Percentiles rank a stretch among this genome's conserved stretches.
phyloP scores from a whole-genome alignment of 371 early-diverging fungal genomes.

The Circinella umbellata region DNA sequence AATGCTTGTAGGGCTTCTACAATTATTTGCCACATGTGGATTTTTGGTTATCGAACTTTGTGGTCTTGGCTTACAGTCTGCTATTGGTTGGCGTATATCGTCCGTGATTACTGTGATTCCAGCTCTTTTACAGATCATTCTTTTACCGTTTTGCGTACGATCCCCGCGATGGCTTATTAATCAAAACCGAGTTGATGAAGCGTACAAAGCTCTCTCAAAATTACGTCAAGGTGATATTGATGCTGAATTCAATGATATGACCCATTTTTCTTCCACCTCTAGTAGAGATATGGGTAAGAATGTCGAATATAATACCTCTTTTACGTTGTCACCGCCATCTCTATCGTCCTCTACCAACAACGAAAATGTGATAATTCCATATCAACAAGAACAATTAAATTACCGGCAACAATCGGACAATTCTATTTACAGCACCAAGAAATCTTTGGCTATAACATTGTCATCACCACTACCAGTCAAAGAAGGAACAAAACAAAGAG shows the following conservation, averaged over 20 bases:
- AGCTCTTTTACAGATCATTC: constrained; percentile 67
- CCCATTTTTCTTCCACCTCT: constrained; percentile 6
- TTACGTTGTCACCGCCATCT: not conserved
- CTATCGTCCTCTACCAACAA: too few relatives aligned
- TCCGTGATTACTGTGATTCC: constrained; percentile 68
- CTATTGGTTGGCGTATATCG: constrained; percentile 72
- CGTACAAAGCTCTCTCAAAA: constrained; percentile 55
- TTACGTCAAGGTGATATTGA: constrained; percentile 67
- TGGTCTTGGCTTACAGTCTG: constrained; percentile 58
- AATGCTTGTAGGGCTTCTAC: constrained; percentile 70
- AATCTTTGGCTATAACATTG: too few relatives aligned
- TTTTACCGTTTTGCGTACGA: constrained; percentile 76
- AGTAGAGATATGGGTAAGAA: too few relatives aligned
- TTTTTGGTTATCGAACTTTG: constrained; percentile 68
- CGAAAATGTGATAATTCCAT: too few relatives aligned
- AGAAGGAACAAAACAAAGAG: not conserved
- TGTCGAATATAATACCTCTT: too few relatives aligned
- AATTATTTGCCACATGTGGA: constrained; percentile 81
- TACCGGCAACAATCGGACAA: not conserved
- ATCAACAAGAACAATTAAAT: too few relatives aligned
- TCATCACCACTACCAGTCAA: constrained; percentile 3
- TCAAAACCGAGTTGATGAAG: constrained; percentile 62
- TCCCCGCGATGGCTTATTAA: constrained; percentile 76
- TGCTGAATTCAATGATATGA: constrained; percentile 66
- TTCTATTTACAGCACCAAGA: not conserved